phyloP scores from a whole-genome alignment of 140 eudicot genomes.

The Senecio squalidus region DNA sequence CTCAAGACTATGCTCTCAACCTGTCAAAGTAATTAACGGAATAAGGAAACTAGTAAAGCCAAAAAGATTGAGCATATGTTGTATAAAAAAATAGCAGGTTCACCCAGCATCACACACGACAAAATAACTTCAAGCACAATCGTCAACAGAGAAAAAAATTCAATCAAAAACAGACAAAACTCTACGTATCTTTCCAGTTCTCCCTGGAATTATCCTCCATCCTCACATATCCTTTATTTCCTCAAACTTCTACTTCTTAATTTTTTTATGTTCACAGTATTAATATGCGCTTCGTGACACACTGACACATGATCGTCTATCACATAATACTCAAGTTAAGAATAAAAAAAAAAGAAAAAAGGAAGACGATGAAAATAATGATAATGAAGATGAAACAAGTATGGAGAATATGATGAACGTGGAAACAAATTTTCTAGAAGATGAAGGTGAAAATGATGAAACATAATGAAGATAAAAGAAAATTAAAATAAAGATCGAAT shows the following conservation, averaged over 20 bases:
- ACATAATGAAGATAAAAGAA: no score
- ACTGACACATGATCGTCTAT: neutral
- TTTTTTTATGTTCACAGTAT: neutral
- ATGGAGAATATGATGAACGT: no score
- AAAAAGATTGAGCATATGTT: no score
- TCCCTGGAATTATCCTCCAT: neutral
- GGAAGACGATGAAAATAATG: no score
- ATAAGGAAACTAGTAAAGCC: neutral
- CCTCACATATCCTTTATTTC: neutral
- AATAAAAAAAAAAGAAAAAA: no score
- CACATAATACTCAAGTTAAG: no score
- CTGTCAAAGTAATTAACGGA: constrained; percentile 6
- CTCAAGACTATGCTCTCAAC: constrained; percentile 59
- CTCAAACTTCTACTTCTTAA: no score
- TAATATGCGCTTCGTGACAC: neutral
- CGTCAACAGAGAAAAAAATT: neutral
- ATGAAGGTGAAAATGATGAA: no score
- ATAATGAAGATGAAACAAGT: no score
- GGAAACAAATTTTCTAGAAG: no score
- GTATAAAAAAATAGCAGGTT: neutral
- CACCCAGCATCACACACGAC: neutral
- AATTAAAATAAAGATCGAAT: no score
- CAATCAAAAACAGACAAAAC: neutral
- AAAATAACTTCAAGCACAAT: no score
- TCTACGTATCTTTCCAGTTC: neutral